Evolutionary conservation across 352 stramenopile genomes (phyloP).

Genomic region (Discostella stelligera): DNA sequence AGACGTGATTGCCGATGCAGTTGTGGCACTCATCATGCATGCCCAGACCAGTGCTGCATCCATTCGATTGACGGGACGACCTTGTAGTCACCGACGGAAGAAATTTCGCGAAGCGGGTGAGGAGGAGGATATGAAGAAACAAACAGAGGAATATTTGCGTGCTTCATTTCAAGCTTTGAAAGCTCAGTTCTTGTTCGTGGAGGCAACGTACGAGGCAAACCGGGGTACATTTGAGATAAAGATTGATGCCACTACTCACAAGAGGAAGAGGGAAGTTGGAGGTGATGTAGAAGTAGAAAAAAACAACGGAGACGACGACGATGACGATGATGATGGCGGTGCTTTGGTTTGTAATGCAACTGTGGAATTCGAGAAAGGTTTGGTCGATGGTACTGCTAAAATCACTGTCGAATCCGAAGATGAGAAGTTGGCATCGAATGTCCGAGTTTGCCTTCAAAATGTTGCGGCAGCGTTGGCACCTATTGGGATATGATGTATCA

Average conservation of each 20-base stretch:
- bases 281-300: no score
- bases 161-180: conserved; percentile 60
- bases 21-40: conserved; percentile 95
- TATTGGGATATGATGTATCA: conserved; percentile 17
- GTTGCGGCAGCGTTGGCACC: conserved; percentile 32
- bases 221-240: conserved; percentile 68
- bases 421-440: conserved; percentile 69
- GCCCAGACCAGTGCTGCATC: conserved; percentile 77
- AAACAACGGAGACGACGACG: conserved; percentile 33
- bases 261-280: conserved; percentile 27
- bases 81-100: conserved; percentile 70
- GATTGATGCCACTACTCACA: conserved; percentile 55
- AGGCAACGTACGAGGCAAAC: conserved; percentile 73
- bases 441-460: conserved; percentile 66
- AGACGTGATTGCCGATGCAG: conserved; percentile 92
- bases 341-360: conserved; percentile 60
- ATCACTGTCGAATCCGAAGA: conserved; percentile 78
- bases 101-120: conserved; percentile 49
- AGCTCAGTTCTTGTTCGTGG: conserved; percentile 77
- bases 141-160: conserved; percentile 47
- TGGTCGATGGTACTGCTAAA: conserved; percentile 52
- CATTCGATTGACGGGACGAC: conserved; percentile 75
- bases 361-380: conserved; percentile 66
- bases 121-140: conserved; percentile 34
- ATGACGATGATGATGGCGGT: conserved; percentile 39